Percentiles rank a stretch among this genome's conserved stretches.
Evolutionary conservation across 2,329 filamentous ascomycete genomes (phyloP).

Genomic region (Chaetothyriales sp.): DNA sequence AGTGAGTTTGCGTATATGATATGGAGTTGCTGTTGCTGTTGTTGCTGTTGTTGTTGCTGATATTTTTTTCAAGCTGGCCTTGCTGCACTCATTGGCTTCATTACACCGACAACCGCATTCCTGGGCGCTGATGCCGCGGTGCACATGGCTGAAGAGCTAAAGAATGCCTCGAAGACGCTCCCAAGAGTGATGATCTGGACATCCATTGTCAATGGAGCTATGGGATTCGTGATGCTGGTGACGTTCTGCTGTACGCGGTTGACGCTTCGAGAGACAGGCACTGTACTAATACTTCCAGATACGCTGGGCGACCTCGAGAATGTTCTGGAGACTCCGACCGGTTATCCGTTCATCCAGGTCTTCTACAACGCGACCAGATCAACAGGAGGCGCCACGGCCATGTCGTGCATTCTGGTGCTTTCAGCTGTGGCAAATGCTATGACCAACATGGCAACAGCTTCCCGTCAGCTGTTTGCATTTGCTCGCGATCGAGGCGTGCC

Average conservation of each 20-base stretch:
- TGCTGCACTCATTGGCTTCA: slow-evolving; percentile 17
- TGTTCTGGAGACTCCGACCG: slow-evolving; percentile 34
- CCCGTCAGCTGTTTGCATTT: slow-evolving; percentile 26
- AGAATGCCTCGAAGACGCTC: slow-evolving; percentile 22
- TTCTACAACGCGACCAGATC: slow-evolving; percentile 24
- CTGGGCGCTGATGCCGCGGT: slow-evolving; percentile 18
- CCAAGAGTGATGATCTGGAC: slow-evolving; percentile 24
- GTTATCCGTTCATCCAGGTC: slow-evolving; percentile 27
- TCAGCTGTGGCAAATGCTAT: slow-evolving; percentile 19
- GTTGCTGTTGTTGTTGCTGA: not conserved
- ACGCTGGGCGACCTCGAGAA: slow-evolving; percentile 37
- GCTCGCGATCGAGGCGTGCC: slow-evolving; percentile 30
- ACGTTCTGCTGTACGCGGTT: slow-evolving; percentile 18
- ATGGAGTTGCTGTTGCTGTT: not conserved
- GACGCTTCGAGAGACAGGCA: slow-evolving; percentile 27
- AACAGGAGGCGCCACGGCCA: slow-evolving; percentile 20
- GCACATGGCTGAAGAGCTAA: slow-evolving; percentile 26
- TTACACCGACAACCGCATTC: slow-evolving; percentile 14
- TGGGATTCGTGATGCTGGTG: slow-evolving; percentile 25
- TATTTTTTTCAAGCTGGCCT: slow-evolving; percentile 2
- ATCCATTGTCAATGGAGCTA: slow-evolving; percentile 23
- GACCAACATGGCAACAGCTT: slow-evolving; percentile 25
- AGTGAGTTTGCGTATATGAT: not conserved
- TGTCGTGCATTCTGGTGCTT: slow-evolving; percentile 22
- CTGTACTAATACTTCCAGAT: slow-evolving; percentile 24